Evolutionary conservation across 2,329 filamentous ascomycete genomes (phyloP).

Genomic region (Neophaeococcomyces mojaviensis): DNA sequence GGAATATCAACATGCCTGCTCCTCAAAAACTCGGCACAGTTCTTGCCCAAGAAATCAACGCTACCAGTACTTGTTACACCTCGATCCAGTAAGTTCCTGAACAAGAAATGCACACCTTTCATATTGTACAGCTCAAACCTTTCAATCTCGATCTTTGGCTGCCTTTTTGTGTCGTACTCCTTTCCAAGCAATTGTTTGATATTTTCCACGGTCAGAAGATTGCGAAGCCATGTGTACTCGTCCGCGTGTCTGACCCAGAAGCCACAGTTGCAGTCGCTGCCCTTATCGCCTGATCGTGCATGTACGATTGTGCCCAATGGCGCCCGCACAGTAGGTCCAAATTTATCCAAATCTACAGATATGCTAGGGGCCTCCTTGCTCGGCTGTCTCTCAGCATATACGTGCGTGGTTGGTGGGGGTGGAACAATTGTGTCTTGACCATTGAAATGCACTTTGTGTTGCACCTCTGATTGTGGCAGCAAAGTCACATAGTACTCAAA

Average conservation of each 20-base stretch:
- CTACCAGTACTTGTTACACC: slow-evolving; percentile 30
- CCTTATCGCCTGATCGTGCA: slow-evolving; percentile 31
- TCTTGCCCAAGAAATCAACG: slow-evolving; percentile 35
- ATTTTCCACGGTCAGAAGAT: slow-evolving; percentile 17
- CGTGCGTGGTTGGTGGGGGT: slow-evolving; percentile 21
- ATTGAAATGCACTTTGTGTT: slow-evolving; percentile 26
- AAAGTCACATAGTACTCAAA: slow-evolving; percentile 27
- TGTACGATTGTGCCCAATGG: slow-evolving; percentile 30
- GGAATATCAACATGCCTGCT: slow-evolving; percentile 31
- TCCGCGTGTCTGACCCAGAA: slow-evolving; percentile 29
- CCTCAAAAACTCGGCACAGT: slow-evolving; percentile 32
- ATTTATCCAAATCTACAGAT: slow-evolving; percentile 19
- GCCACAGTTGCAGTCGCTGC: slow-evolving; percentile 30
- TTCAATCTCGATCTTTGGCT: slow-evolving; percentile 31
- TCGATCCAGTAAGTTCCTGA: slow-evolving; percentile 32
- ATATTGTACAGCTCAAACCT: slow-evolving; percentile 41
- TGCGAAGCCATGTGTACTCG: slow-evolving; percentile 27
- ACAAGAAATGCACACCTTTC: slow-evolving; percentile 33
- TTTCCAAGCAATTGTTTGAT: slow-evolving; percentile 30
- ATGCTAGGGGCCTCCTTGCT: slow-evolving; percentile 18
- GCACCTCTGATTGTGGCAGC: slow-evolving; percentile 23
- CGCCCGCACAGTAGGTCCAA: slow-evolving; percentile 25
- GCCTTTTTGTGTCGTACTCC: slow-evolving; percentile 27
- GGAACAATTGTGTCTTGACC: slow-evolving; percentile 21
- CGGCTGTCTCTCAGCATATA: slow-evolving; percentile 22